Evolutionary conservation across 2,329 filamentous ascomycete species (phyloP), one percentile per base, ranked within the genome.

Genomic region (Ophiostoma ulmi): DNA sequence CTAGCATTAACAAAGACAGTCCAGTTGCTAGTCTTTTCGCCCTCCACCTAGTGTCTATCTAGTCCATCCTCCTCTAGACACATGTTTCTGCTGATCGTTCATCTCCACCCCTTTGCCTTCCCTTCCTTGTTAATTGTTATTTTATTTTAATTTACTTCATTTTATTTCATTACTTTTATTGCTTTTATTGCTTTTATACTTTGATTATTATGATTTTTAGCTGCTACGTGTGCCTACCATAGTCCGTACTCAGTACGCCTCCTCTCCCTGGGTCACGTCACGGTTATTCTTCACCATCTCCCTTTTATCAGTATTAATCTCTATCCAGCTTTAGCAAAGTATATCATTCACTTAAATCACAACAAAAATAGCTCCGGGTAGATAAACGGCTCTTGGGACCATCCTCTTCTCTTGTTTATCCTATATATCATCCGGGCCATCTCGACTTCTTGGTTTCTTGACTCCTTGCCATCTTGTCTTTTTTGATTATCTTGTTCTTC

Each of bases 71-170:
- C 22, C 22, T 58, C n/a, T 58, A 58, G 22, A 58, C 22, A 58
- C 52, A 58, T 58, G n/a, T 58, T 58, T 58, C 52, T 58, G 52
- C 22, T 26, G 52, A 58, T 58, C 52, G n/a, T 58, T 26, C 52
- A 58, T 58, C 52, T 14, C 52, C 52, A 58, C 52, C 52, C 22
- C 52, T 58, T 58, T 58, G 52, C 52, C 52, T 58, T 58, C 52
- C 48, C 52, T 58, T 22, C n/a, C 39, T 44, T 44, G 39, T 22
- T 48, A 6, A 48, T 58, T 58, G 52, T 13, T 26, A 58, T 26
- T 58, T 26, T 58, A 8, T 11, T 26, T 58, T 26, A 26, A 58
- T 58, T 58, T 26, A 6, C n/a, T 55, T n/a, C 8, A 22, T n/a
- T 55, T 55, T n/a, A 44, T 44, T 44, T n/a, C n/a, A n/a, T 20